Evolutionary conservation across 805 yeast species (phyloP).

Genomic region (Tetrapisispora taiwanensis): DNA sequence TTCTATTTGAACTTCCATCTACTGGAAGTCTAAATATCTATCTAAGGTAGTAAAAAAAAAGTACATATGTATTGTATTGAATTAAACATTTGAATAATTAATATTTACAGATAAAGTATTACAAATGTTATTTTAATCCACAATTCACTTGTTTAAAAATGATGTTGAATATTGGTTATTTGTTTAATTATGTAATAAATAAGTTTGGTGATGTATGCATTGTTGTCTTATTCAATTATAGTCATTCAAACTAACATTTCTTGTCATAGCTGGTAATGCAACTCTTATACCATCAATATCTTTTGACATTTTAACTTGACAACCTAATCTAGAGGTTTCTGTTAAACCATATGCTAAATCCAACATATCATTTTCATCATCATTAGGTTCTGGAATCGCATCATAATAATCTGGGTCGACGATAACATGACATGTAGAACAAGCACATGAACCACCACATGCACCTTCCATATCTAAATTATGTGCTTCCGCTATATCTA

Average conservation of each 20-base stretch:
- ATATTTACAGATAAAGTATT: too few species aligned
- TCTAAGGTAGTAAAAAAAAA: too few species aligned
- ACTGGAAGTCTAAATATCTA: too few species aligned
- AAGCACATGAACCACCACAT: conserved; percentile 98
- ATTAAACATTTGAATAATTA: too few species aligned
- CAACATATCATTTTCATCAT: conserved; percentile 97
- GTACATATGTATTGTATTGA: too few species aligned
- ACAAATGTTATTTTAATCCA: too few species aligned
- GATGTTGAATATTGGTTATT: neutral
- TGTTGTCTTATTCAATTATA: conserved; percentile 36
- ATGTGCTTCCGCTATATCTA: conserved; percentile 92
- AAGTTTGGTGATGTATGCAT: neutral
- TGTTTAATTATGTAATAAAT: too few species aligned
- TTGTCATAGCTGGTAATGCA: conserved; percentile 94
- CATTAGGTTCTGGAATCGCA: conserved; percentile 85
- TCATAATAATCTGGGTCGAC: conserved; percentile 94
- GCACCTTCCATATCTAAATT: conserved; percentile 96
- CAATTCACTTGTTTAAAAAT: too few species aligned
- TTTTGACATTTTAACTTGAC: conserved; percentile 83
- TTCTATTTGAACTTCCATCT: too few species aligned
- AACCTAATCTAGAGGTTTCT: conserved; percentile 91
- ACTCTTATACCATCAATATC: conserved; percentile 89
- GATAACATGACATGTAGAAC: conserved; percentile 94
- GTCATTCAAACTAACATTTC: conserved; percentile 78
- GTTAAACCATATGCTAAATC: conserved; percentile 96